Evolutionary conservation across 768 basidiomycete genomes (phyloP).

Genomic region (Russula vinacea): DNA sequence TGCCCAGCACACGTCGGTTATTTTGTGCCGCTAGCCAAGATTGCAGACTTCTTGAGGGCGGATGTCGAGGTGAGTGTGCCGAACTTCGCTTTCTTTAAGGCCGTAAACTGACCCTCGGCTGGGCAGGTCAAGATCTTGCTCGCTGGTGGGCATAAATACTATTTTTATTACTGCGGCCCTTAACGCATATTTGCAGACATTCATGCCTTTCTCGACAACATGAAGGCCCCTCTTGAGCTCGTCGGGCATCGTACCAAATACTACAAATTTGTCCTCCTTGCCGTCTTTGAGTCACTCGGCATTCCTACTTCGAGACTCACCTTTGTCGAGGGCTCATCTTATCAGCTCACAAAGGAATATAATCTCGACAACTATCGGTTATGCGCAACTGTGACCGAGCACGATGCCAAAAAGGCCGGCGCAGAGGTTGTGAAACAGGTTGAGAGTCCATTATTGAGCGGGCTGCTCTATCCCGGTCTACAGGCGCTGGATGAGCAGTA

Average conservation of each 20-base stretch:
- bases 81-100: constrained; percentile 28
- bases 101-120: constrained; percentile 21
- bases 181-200: constrained; percentile 53
- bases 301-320: constrained; percentile 82
- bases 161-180: neutral
- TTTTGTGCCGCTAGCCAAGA: constrained; percentile 91
- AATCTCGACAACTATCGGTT: constrained; percentile 93
- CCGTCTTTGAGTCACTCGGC: constrained; percentile 84
- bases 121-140: constrained; percentile 71
- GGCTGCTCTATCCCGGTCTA: constrained; percentile 91
- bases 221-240: constrained; percentile 92
- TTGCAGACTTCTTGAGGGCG: constrained; percentile 91
- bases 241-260: constrained; percentile 85
- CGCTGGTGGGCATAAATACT: constrained; percentile 51
- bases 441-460: constrained; percentile 85
- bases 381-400: constrained; percentile 87
- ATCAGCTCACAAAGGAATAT: constrained; percentile 90
- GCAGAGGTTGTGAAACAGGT: constrained; percentile 99
- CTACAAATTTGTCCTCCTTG: constrained; percentile 77
- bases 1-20: constrained; percentile 89
- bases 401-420: constrained; percentile 97
- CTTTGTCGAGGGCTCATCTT: constrained; percentile 87
- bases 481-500: constrained; percentile 98
- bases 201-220: constrained; percentile 95
- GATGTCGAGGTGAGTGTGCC: constrained; percentile 68